Base-by-base conservation (phyloP, 805 yeast genomes). In the Pichia californica region DNA sequence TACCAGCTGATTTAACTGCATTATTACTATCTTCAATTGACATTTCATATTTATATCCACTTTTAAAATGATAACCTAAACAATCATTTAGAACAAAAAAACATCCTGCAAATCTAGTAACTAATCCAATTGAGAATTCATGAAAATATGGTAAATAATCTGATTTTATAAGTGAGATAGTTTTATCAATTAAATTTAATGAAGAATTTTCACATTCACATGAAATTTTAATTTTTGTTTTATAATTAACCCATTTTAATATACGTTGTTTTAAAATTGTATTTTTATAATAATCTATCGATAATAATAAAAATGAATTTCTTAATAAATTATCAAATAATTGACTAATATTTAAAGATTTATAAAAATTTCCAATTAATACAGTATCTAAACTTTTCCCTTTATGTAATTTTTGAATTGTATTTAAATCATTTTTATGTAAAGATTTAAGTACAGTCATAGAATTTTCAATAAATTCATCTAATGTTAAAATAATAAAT, bases 61-160 rank as follows among this genome's bases (percentile, higher is more conserved):
- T 31, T 20, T 47, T 44, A 23, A 47, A 47, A 38, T 47, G 48
- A 14, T 27, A 44, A 23, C 33, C 48, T 20, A 47, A 26, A n/a
- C 48, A 44, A 31, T 34, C 31, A 14, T 45, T 44, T 14, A 47
- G 38, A 29, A 38, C 31, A 9, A 41, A 30, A 32, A 44, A 44
- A 6, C 31, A 26, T 1, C 40, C 48, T 26, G 21, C n/a, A 5
- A 13, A 23, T 23, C 25, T 23, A 23, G 6, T 23, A 21, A 21
- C 25, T 30, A 16, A 15, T 7, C 15, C 39, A 5, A 10, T 25
- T 18, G 36, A 43, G 15, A 38, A 44, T 8, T 26, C 26, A 23
- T 34, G 18, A 19, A 41, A 47, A 2, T 14, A 29, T 4, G 38
- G 31, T 21, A 47, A 16, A 32, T 47, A 47, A 7, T 44, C 45